Base-by-base conservation (phyloP, 352 stramenopile species). In the Phytophthora litchii region DNA sequence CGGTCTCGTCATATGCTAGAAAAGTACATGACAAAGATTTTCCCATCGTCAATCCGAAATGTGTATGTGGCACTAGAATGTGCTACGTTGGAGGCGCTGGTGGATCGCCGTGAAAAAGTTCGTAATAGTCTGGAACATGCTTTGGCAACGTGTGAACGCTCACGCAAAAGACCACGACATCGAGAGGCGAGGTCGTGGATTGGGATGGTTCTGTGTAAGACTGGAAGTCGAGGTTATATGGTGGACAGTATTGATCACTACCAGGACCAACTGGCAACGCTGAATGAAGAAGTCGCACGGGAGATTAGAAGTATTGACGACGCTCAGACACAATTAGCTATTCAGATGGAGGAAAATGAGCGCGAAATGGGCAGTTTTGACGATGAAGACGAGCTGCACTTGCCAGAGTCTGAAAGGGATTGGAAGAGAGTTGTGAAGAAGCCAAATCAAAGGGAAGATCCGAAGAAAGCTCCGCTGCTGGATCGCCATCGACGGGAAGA, bases 51-150 rank as follows among this genome's bases (percentile, higher is more conserved):
- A 2, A 62, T 91, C 11, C 75, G 75, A 54, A 75, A 67, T 23
- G 85, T 91, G 35, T 88, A 90, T 48, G 75, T 94, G 23, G 77
- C 80, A 5, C 50, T 92, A 21, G 85, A 94, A 63, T 92, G 85
- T 57, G 55, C 63, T 1, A 72, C 70, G 12, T 46, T 94, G 11
- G 77, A 91, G 31, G 57, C 67, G 3, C 57, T 88, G 21, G 78
- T 91, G 2, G 64, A 62, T 4, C 71, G 81, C 57, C 82, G 83
- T 12, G 69, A 89, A 35, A 57, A 67, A 17, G 60, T 64, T 11
- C 82, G 80, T 10, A 67, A 74, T 7, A 44, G 42, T 10, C 56
- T 94, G 20, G 80, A 92, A 44, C 81, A 88, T 25, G 70, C 66
- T 7, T 54, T 92, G 25, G 83, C 71, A 0, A 50, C 70, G 37